Evolutionary conservation across 176 grass and related monocot genomes (phyloP).

Genomic region (Metroxylon sagu): DNA sequence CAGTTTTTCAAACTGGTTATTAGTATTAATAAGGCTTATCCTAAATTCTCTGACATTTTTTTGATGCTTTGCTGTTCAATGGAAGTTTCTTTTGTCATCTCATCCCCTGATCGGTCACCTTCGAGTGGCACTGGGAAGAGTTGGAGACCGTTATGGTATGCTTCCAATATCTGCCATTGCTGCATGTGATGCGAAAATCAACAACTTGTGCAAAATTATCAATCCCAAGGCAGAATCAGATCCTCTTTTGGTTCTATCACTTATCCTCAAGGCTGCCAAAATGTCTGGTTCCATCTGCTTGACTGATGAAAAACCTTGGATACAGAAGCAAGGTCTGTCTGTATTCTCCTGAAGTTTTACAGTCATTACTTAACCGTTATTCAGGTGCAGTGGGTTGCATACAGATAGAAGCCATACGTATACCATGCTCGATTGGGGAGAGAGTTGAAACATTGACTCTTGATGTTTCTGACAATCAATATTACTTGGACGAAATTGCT

Average conservation of each 20-base stretch:
- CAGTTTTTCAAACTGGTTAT: no score
- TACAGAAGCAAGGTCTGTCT: constrained; percentile 44
- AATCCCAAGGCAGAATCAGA: constrained; percentile 52
- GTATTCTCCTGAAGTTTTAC: constrained; percentile 37
- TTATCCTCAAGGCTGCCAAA: constrained; percentile 67
- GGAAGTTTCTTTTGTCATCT: constrained; percentile 62
- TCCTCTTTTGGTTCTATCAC: constrained; percentile 49
- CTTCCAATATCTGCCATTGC: constrained; percentile 57
- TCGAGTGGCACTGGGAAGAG: constrained; percentile 48
- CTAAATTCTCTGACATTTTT: no score
- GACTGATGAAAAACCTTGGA: constrained; percentile 42
- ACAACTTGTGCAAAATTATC: constrained; percentile 66
- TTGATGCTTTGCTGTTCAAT: constrained; percentile 13
- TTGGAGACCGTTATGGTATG: constrained; percentile 39
- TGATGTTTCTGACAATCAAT: constrained; percentile 41
- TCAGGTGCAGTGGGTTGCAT: constrained; percentile 21
- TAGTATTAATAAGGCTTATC: no score
- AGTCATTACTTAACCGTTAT: constrained; percentile 36
- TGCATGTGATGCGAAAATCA: constrained; percentile 67
- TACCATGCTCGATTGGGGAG: constrained; percentile 58
- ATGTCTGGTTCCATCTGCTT: constrained; percentile 37
- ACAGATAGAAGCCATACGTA: constrained; percentile 41
- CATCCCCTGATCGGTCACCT: constrained; percentile 84
- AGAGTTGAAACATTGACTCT: constrained; percentile 36
- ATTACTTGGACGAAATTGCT: constrained; percentile 80